Evolutionary conservation across 495 filamentous ascomycete species (phyloP).

Genomic region (Massariosphaeria phaeospora): DNA sequence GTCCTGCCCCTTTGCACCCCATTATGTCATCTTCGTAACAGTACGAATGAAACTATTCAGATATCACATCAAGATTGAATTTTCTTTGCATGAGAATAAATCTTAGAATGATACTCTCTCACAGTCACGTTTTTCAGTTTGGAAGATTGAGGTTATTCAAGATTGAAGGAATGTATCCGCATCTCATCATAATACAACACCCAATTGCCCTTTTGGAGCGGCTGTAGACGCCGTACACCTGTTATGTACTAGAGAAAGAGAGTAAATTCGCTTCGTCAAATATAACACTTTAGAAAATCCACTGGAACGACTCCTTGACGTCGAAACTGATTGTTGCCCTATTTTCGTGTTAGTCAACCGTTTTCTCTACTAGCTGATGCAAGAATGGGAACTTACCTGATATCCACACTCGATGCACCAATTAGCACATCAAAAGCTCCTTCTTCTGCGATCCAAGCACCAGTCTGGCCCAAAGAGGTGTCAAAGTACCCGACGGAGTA

Average conservation of each 20-base stretch:
- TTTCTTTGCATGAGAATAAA: neutral
- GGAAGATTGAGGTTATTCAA: neutral
- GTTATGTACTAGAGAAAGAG: too few species aligned
- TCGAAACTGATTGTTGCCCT: slow-evolving; percentile 28
- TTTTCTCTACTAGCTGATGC: neutral
- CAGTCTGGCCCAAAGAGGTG: slow-evolving; percentile 48
- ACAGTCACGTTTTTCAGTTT: neutral
- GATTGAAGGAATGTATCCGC: too few species aligned
- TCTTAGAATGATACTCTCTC: neutral
- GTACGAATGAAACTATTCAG: too few species aligned
- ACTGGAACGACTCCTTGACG: slow-evolving; percentile 32
- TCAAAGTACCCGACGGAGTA: slow-evolving; percentile 81
- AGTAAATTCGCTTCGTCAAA: too few species aligned
- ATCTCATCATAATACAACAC: neutral
- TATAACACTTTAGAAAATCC: slow-evolving; percentile 35
- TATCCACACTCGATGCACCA: slow-evolving; percentile 47
- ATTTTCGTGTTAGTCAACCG: slow-evolving; percentile 5
- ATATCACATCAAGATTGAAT: too few species aligned
- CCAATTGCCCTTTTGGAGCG: neutral
- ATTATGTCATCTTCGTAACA: too few species aligned
- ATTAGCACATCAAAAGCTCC: slow-evolving; percentile 59
- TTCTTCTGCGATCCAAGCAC: slow-evolving; percentile 72
- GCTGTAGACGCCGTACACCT: too few species aligned
- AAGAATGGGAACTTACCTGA: slow-evolving; percentile 34
- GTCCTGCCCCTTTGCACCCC: too few species aligned